Evolutionary conservation across 306 rosid species (phyloP).

Genomic region (Acacia confusa): DNA sequence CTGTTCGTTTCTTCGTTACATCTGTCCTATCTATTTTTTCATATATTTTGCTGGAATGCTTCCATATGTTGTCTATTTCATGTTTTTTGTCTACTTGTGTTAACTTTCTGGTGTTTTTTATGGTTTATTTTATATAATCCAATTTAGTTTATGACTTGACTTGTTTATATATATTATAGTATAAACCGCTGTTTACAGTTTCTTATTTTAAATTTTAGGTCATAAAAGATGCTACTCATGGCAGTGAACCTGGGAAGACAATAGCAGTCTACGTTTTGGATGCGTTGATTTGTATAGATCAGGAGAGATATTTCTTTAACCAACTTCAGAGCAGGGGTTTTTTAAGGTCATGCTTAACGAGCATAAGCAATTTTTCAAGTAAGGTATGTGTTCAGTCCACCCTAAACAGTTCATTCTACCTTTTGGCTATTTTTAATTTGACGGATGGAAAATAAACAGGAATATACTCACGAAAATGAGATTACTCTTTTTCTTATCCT

Average conservation of each 20-base stretch:
- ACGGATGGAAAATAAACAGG: background rate
- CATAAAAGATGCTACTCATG: conserved; percentile 86
- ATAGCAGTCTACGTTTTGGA: conserved; percentile 82
- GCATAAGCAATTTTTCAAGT: conserved; percentile 72
- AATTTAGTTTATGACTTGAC: background rate
- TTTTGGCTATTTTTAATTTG: background rate
- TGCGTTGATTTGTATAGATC: conserved; percentile 85
- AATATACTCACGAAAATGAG: background rate
- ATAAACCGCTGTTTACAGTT: conserved; percentile 19
- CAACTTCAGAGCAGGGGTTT: conserved; percentile 96
- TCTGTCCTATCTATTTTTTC: background rate
- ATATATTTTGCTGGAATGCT: background rate
- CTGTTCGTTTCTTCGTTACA: background rate
- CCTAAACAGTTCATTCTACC: conserved; percentile 3
- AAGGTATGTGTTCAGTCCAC: conserved; percentile 60
- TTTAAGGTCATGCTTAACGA: conserved; percentile 74
- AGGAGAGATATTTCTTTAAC: conserved; percentile 76
- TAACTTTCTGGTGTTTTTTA: background rate
- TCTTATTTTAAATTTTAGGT: conserved; percentile 54
- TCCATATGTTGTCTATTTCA: background rate
- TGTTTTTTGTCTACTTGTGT: background rate
- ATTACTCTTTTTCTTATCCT: background rate
- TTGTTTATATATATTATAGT: conserved; percentile 11
- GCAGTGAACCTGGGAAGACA: conserved; percentile 96
- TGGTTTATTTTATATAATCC: background rate